Base-by-base conservation (phyloP, 192 early-diverging fungal species). In the Coemansia sp. region DNA sequence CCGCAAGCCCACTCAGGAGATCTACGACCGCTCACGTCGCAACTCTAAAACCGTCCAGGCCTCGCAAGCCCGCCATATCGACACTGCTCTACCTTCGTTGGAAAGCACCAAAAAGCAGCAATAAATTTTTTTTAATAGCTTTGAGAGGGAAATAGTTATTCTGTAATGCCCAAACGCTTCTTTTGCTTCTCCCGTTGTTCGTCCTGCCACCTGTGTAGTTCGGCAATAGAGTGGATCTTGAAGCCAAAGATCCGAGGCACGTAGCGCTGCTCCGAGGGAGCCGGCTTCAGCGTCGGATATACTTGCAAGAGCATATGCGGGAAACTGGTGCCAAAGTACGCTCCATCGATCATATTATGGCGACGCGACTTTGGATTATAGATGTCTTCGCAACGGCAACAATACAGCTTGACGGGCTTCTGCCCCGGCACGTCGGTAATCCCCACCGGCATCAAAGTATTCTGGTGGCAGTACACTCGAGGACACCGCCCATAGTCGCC, bases 221-320 rank as follows among this genome's bases (percentile, higher is more conserved):
- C 84, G 16, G 94, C 91, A 21, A 84, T 84, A 16, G 81, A 78
- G 71, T 99, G 92, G 36, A 99, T 73, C 56, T 88, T 91, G 81
- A 99, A 99, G 7, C 97, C 97, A 85, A 99, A 99, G 42, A 99
- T 97, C 40, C 84, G 84, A n/a, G 97, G 97, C 37, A 93, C 84
- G 45, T 77, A 77, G 41, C 92, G 86, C 51, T 93, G 91, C 17
- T 80, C 81, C 16, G 79, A 76, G 60, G 90, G 90, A 3, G 81
- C 73, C 8, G 93, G 94, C 50, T 89, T 68, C 31, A 93, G 76
- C 46, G 84, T 80, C 32, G 92, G 89, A 64, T 94, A 93, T 36
- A 88, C 86, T 79, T 96, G 93, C 62, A 99, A 84, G 34, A 99
- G 71, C 84, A 97, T 90, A 62, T 97, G 94, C 37, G 95, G 95